Base-by-base conservation (phyloP, 140 eudicot species). In the Eryngium alpinum region DNA sequence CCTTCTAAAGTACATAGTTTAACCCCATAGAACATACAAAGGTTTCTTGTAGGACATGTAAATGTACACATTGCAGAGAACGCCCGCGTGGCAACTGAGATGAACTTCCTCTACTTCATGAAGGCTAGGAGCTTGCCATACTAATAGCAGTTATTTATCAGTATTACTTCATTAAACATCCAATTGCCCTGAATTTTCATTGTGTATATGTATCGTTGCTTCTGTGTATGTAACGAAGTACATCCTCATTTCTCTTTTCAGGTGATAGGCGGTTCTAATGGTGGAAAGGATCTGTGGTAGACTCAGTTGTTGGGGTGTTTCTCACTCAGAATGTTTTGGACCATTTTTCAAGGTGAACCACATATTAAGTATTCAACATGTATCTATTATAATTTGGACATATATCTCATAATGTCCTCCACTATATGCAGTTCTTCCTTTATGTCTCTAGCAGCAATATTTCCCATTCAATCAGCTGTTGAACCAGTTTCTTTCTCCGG, bases 201-300 rank as follows among this genome's bases (percentile, higher is more conserved):
- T n/a, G 10, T 13, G 49, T 76, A 28, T 29, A 76, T 15, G 29
- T 25, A 44, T 75, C 22, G 29, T 70, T 18, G 18, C 15, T 69
- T 38, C 12, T 9, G 75, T 70, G 10, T 38, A 38, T 38, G 46
- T 7, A 38, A 38, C 46, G 5, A 38, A 38, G 7, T n/a, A 70
- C 25, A 9, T 70, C 75, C 6, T 70, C 4, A 18, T 29, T 32
- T 17, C 19, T 67, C 22, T 70, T 43, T 80, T 51, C 56, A 80
- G 99, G 99, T 15, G 92, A 90, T 60, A 90, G 97, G 82, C 88
- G 93, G 70, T 96, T 96, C 85, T 91, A 97, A 32, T 82, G 85
- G 76, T 96, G 99, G 99, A 96, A 96, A 84, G 99, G 99, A 84
- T 96, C 99, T 22, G 99, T 96, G 15, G 97, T 96, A 65, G 99